Evolutionary conservation across 495 filamentous ascomycete species (phyloP), one percentile per base, ranked within the genome.

Genomic region (Penicillium angulare): DNA sequence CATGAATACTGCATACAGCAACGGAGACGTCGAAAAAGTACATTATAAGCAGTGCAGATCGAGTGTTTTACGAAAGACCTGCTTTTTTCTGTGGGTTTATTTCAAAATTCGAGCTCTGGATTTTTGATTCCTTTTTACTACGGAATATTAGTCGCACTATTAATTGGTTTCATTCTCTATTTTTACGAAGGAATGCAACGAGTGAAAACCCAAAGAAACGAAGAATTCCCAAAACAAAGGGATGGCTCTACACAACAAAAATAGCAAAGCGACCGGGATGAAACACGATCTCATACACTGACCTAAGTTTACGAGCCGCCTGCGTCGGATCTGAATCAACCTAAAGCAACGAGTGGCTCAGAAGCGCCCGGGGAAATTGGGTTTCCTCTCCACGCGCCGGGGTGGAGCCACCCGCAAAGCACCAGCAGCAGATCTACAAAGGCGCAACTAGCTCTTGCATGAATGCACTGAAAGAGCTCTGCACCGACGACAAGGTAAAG

Each of bases 311-410:
- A 23, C 23, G 20, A 56, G 41, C 48, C 58, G 55, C 55, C 51
- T 57, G 69, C 63, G 39, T 70, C 65, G 67, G 58, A 56, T 61
- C 23, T 9, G 42, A 24, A 44, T 46, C 51, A 36, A 6, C 48
- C 51, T 45, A 34, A 15, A 9, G 46, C 43, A 60, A 52, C 47
- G 56, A 60, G 61, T 70, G 69, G 69, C 56, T 61, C 58, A 57
- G 54, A 66, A 41, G 40, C 40, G 43, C 42, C 52, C 61, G 54
- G 22, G 51, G 49, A 7, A 55, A 44, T 40, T 47, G 49, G 55
- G 55, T 35, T 52, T 45, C 42, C 12, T 17, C 46, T 56, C 53
- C 59, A 71, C 56, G 65, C 67, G 67, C 65, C 59, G 47, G 23
- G 41, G 67, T 68, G 65, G 67, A 49, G 51, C 43, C 18, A 17